Evolutionary conservation across 1,284 basidiomycete species (phyloP).

Genomic region (Somion occarium): DNA sequence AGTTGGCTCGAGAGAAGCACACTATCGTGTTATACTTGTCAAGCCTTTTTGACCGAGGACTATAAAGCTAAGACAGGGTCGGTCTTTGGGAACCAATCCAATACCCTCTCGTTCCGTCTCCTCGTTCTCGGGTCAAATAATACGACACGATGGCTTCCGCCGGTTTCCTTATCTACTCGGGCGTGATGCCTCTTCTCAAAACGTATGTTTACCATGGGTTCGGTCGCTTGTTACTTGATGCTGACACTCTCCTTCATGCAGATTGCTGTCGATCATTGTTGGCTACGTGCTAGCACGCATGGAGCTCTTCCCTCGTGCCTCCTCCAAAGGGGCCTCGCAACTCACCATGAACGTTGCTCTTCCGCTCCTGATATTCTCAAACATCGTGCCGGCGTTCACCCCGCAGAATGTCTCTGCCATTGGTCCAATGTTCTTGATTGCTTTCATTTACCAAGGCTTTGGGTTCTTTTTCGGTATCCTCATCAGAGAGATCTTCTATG

Average conservation of each 20-base stretch:
- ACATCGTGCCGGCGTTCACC: slow-evolving; percentile 36
- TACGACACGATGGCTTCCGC: slow-evolving; percentile 21
- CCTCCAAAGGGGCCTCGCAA: slow-evolving; percentile 33
- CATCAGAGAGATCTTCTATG: slow-evolving; percentile 35
- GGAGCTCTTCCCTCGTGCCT: slow-evolving; percentile 31
- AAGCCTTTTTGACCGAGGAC: neutral
- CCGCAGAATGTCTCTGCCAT: slow-evolving; percentile 32
- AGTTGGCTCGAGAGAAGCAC: too few species aligned
- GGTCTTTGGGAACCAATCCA: too few species aligned
- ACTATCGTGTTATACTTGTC: too few species aligned
- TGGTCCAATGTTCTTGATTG: slow-evolving; percentile 33
- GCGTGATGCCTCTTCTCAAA: slow-evolving; percentile 29
- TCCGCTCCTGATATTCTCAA: slow-evolving; percentile 35
- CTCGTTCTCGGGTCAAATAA: neutral
- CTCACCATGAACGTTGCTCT: slow-evolving; percentile 37
- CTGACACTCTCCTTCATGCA: neutral
- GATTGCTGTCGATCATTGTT: slow-evolving; percentile 26
- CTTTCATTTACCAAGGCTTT: slow-evolving; percentile 29
- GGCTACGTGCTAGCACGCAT: slow-evolving; percentile 31
- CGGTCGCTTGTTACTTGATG: too few species aligned
- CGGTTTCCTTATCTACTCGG: slow-evolving; percentile 28
- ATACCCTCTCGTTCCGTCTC: neutral
- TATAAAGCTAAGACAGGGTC: neutral
- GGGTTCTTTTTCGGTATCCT: slow-evolving; percentile 30
- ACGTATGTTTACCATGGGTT: too few species aligned